phyloP scores from a whole-genome alignment of 257 asterid species.

The Solanum megistacrolobum region DNA sequence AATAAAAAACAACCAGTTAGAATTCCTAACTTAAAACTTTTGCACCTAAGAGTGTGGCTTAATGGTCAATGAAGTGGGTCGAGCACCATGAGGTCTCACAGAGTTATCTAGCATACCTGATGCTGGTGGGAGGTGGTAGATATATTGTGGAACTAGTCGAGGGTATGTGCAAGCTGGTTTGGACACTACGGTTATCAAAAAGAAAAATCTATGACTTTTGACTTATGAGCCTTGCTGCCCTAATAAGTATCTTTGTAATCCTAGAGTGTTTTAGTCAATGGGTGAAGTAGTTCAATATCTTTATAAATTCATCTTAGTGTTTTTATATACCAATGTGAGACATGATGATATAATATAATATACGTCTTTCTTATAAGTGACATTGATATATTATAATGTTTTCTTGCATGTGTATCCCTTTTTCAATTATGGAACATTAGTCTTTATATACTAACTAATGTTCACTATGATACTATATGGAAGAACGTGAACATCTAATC shows the following conservation, averaged over 20 bases:
- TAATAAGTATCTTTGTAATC: neutral
- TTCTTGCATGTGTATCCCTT: neutral
- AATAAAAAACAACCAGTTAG: neutral
- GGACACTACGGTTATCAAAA: neutral
- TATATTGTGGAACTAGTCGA: neutral
- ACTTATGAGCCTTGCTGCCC: neutral
- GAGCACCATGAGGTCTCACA: neutral
- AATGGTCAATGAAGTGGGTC: neutral
- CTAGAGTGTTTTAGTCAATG: neutral
- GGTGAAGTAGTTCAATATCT: neutral
- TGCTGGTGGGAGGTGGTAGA: neutral
- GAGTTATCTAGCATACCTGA: neutral
- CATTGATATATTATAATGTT: neutral
- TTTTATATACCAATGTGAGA: neutral
- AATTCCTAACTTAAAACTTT: no score
- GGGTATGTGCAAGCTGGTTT: neutral
- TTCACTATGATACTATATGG: neutral
- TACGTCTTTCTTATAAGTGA: neutral
- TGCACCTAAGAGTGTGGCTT: neutral
- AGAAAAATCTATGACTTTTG: neutral
- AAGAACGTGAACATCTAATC: neutral
- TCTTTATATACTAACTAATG: neutral
- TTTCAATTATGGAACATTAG: neutral
- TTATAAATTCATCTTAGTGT: neutral
- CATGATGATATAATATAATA: neutral